Evolutionary conservation across 2,329 filamentous ascomycete genomes (phyloP).

Genomic region (Balansia obtecta): DNA sequence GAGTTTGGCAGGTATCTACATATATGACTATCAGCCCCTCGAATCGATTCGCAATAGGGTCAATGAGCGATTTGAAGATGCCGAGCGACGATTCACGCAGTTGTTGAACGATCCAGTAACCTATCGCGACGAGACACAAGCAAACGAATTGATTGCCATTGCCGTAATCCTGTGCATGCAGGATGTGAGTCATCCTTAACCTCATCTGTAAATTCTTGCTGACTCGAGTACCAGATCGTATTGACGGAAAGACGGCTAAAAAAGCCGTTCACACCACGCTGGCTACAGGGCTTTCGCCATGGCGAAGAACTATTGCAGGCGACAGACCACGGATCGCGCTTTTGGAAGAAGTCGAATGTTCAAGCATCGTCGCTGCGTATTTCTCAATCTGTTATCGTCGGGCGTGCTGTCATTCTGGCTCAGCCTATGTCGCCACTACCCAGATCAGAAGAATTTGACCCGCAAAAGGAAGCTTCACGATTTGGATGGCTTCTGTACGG

Average conservation of each 20-base stretch:
- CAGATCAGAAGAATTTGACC: conserved; percentile 15
- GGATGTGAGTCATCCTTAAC: conserved; percentile 18
- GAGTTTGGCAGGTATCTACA: conserved; percentile 27
- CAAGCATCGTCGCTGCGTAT: conserved; percentile 22
- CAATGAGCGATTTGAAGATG: conserved; percentile 19
- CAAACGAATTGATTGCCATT: conserved; percentile 24
- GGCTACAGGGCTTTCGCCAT: conserved; percentile 24
- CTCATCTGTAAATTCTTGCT: neutral
- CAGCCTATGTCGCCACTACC: conserved; percentile 25
- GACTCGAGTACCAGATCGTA: conserved; percentile 17
- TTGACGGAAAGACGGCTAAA: conserved; percentile 23
- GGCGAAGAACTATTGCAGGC: conserved; percentile 22
- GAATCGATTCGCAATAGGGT: conserved; percentile 19
- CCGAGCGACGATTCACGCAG: conserved; percentile 18
- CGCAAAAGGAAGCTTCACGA: conserved; percentile 16
- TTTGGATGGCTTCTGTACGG: conserved; percentile 29
- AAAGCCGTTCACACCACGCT: conserved; percentile 21
- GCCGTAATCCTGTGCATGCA: conserved; percentile 26
- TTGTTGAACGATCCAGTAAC: conserved; percentile 16
- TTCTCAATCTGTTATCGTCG: conserved; percentile 27
- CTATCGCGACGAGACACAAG: conserved; percentile 11
- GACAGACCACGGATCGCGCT: conserved; percentile 24
- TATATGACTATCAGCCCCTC: conserved; percentile 26
- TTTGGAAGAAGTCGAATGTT: conserved; percentile 21
- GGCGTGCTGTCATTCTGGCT: conserved; percentile 25